Base-by-base conservation (phyloP, 1,139 yeast species). In the Scheffersomyces titani region DNA sequence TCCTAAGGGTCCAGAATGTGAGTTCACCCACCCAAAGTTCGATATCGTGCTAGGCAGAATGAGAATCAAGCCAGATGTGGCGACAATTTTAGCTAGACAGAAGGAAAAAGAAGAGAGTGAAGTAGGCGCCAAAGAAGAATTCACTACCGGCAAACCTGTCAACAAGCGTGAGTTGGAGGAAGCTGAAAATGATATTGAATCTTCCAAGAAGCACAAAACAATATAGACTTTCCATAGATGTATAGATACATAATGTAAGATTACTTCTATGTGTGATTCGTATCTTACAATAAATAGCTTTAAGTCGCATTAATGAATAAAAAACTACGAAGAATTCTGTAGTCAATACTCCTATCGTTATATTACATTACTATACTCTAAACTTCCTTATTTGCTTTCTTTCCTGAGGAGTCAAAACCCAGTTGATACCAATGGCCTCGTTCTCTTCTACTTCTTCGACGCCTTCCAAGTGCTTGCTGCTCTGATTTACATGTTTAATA, bases 391-490 rank as follows among this genome's bases (percentile, higher is more conserved):
- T 65, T 76, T 80, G 78, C 53, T 78, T 80, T 61, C 96, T 80
- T 65, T 93, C 98, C 48, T 82, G 84, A 5, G 92, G 92, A 18
- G 91, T 87, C 62, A 92, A 75, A 0, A 89, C 88, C 97, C 97
- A 92, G 58, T 87, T 86, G 54, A 89, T 84, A 7, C 86, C 87
- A 46, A 65, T 55, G n/a, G 59, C 64, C 16, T 65, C 66, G 19
- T 59, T 60, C 3, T 66, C 71, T 30, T 21, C 79, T 83, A 9
- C 71, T 70, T 51, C 76, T 82, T 52, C 81, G 82, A 16, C 58
- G 61, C 19, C 54, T 58, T 16, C 56, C 55, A 16, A 24, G 51
- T 44, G 49, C 30, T 53, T 52, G 18, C 47, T 49, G 13, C 62
- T 59, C 51, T 64, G 63, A 52, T 64, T 63, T 16, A 51, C 60